A percentile compares a stretch with the other conserved stretches of the same genome.
Evolutionary conservation across 176 grass and related monocot species (phyloP).

Genomic region (Phoenix roebelenii): DNA sequence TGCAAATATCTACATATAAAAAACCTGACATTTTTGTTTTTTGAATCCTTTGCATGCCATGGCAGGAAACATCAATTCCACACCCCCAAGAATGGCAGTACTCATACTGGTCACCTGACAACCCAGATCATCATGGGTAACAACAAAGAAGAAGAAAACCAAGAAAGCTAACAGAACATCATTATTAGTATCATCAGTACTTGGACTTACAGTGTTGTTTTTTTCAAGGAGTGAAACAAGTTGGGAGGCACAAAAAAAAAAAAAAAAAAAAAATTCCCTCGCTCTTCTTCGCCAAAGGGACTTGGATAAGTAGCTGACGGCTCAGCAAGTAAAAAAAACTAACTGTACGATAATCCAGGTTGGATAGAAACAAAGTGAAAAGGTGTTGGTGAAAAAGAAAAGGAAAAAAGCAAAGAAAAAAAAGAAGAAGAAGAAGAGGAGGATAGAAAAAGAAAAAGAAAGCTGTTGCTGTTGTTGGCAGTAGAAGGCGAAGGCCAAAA

Average conservation of each 20-base stretch:
- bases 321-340: slow-evolving; percentile 4
- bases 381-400: slow-evolving; percentile 24
- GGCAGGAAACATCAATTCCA: slow-evolving; percentile 55
- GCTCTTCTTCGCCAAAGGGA: slow-evolving; percentile 39
- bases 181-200: slow-evolving; percentile 39
- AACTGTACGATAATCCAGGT: slow-evolving; percentile 1
- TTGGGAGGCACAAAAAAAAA: slow-evolving; percentile 32
- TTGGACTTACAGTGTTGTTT: slow-evolving; percentile 10
- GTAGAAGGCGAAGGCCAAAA: slow-evolving; percentile 25
- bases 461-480: slow-evolving; percentile 17
- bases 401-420: slow-evolving; percentile 22
- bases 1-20: too few species aligned
- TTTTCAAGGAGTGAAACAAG: slow-evolving; percentile 16
- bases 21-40: too few species aligned
- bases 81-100: slow-evolving; percentile 50
- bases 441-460: slow-evolving; percentile 30
- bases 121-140: slow-evolving; percentile 53
- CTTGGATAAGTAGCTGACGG: slow-evolving; percentile 17
- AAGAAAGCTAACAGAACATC: slow-evolving; percentile 26
- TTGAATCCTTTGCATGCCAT: slow-evolving; percentile 13
- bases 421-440: slow-evolving; percentile 8
- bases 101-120: slow-evolving; percentile 51
- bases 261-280: slow-evolving; percentile 3
- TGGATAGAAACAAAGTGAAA: slow-evolving; percentile 34
- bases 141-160: slow-evolving; percentile 13